phyloP scores from a whole-genome alignment of 2,329 filamentous ascomycete species.

The Hypocrella siamensis region DNA sequence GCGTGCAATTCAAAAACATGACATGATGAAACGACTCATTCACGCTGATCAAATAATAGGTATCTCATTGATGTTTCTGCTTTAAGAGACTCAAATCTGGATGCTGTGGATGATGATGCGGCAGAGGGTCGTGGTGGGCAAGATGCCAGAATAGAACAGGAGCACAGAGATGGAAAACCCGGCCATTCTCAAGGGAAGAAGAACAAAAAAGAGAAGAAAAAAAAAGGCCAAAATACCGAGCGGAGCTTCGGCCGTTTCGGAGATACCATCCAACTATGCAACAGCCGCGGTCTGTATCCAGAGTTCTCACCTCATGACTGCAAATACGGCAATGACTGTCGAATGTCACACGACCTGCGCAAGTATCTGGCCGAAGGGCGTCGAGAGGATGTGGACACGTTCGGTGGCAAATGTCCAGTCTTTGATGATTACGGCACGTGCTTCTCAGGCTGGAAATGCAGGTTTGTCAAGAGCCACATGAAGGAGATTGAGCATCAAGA shows the following conservation, averaged over 20 bases:
- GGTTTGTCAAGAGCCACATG: conserved; percentile 78
- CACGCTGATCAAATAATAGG: conserved; percentile 12
- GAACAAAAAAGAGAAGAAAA: conserved; percentile 32
- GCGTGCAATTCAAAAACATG: conserved; percentile 12
- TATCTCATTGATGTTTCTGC: conserved; percentile 23
- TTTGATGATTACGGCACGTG: conserved; percentile 66
- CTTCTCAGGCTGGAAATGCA: conserved; percentile 81
- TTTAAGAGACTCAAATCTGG: conserved; percentile 9
- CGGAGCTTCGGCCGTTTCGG: conserved; percentile 67
- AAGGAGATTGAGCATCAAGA: conserved; percentile 63
- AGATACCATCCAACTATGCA: conserved; percentile 65
- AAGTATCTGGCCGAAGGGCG: conserved; percentile 74
- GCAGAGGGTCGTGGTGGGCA: conserved; percentile 26
- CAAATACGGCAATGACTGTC: conserved; percentile 66
- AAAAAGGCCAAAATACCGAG: conserved; percentile 59
- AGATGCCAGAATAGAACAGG: conserved; percentile 16
- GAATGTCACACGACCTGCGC: conserved; percentile 67
- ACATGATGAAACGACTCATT: no score
- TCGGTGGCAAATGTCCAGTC: conserved; percentile 66
- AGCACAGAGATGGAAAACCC: conserved; percentile 43
- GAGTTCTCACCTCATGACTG: conserved; percentile 76
- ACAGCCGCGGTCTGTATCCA: conserved; percentile 50
- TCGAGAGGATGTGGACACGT: conserved; percentile 60
- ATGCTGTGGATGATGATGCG: conserved; percentile 28
- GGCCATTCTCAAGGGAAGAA: conserved; percentile 18